Evolutionary conservation across 805 yeast genomes (phyloP).

Genomic region (Wickerhamomyces queroliae): DNA sequence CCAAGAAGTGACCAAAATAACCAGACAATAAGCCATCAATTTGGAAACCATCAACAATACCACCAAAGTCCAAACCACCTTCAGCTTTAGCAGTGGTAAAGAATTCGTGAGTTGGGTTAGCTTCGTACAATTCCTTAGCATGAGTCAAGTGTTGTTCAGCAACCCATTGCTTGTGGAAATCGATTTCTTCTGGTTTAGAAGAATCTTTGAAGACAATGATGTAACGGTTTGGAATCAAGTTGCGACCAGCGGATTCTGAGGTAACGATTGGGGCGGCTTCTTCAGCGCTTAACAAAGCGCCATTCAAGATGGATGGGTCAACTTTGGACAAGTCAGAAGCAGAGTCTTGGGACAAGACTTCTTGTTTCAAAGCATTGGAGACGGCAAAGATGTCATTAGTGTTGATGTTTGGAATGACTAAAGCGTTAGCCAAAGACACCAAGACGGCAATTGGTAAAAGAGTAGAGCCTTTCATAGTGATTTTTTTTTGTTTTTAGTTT

Average conservation of each 20-base stretch:
- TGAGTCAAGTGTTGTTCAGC: conserved; percentile 43
- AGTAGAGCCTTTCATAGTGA: conserved; percentile 17
- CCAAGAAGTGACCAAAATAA: conserved; percentile 81
- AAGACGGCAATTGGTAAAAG: conserved; percentile 29
- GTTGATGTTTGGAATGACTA: conserved; percentile 57
- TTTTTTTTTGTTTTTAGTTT: background rate
- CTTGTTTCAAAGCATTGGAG: conserved; percentile 5
- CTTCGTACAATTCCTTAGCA: conserved; percentile 29
- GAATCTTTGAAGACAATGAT: conserved; percentile 79
- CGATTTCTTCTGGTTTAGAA: conserved; percentile 44
- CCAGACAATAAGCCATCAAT: conserved; percentile 60
- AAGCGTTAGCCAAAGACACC: conserved; percentile 38
- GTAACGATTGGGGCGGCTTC: conserved; percentile 42
- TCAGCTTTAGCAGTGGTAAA: conserved; percentile 26
- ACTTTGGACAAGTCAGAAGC: conserved; percentile 13
- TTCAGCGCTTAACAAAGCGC: conserved; percentile 10
- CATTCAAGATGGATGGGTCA: conserved; percentile 11
- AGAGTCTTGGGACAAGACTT: conserved; percentile 5
- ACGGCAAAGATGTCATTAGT: conserved; percentile 31
- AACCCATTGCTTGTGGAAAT: conserved; percentile 67
- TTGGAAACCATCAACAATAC: conserved; percentile 55
- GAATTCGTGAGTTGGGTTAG: conserved; percentile 30
- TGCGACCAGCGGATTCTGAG: conserved; percentile 35
- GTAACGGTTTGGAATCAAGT: conserved; percentile 66
- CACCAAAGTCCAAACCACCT: conserved; percentile 34